These are phyloP conservation scores for Russula abietina DNA, from an alignment of 768 basidiomycete species.

Conservation along the genomic window DNA sequence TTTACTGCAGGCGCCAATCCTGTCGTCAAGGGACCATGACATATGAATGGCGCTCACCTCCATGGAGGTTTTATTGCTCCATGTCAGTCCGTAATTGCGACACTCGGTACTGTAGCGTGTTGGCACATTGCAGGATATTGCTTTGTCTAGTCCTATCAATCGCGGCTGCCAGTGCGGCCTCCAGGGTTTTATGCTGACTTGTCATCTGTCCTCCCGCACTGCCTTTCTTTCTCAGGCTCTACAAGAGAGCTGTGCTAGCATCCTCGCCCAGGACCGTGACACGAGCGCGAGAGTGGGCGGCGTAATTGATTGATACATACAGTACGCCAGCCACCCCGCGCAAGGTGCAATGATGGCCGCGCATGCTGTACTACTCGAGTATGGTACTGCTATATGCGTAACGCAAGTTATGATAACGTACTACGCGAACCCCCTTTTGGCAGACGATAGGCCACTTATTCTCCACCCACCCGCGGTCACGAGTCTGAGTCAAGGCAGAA, in stretches of 20 bases:
- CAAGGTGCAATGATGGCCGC: neutral
- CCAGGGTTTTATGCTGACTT: neutral
- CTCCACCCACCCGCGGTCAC: neutral
- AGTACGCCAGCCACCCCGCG: neutral
- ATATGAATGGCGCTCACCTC: neutral
- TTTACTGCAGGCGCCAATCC: neutral
- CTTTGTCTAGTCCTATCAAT: neutral
- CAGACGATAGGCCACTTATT: neutral
- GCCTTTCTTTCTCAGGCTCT: neutral
- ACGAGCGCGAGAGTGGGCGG: neutral
- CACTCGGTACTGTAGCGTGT: no score
- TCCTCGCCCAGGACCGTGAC: neutral
- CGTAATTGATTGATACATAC: no score
- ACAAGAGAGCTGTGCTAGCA: neutral
- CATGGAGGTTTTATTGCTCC: neutral
- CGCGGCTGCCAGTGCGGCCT: neutral
- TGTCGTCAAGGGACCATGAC: constrained; percentile 3
- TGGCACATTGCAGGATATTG: no score
- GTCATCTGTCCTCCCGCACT: neutral
- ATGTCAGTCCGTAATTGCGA: neutral
- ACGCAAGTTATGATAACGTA: neutral
- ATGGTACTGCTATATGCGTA: neutral
- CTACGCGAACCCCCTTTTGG: neutral
- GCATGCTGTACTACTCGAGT: no score
- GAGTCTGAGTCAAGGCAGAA: neutral